Percentiles rank a stretch among this genome's conserved stretches.
Evolutionary conservation across 352 stramenopile species (phyloP).

Genomic region (Blastocystis sp.): DNA sequence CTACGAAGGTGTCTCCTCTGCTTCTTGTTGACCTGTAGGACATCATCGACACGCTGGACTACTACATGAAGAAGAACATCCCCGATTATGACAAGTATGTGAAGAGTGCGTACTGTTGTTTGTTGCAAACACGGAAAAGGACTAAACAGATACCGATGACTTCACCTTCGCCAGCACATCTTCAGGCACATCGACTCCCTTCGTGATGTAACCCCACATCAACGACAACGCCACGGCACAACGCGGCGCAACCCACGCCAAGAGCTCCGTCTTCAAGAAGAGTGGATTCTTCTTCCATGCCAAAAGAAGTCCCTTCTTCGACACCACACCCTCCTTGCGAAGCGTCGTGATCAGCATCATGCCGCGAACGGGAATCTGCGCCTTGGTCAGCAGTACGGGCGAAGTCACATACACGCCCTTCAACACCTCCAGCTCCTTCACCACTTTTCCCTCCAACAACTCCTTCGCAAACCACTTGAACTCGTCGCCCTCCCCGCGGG

Average conservation of each 20-base stretch:
- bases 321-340: slow-evolving; percentile 5
- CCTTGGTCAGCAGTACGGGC: slow-evolving; percentile 21
- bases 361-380: slow-evolving; percentile 29
- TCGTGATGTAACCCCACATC: slow-evolving; percentile 43
- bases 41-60: slow-evolving; percentile 9
- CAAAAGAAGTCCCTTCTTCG: neutral
- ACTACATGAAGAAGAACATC: slow-evolving; percentile 20
- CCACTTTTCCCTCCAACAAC: slow-evolving; percentile 78
- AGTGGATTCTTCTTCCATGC: slow-evolving; percentile 26
- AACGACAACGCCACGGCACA: neutral
- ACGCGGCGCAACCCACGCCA: slow-evolving; percentile 36
- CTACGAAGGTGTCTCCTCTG: neutral
- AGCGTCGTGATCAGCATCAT: slow-evolving; percentile 30
- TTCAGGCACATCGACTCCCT: slow-evolving; percentile 16
- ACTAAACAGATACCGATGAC: neutral
- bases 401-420: slow-evolving; percentile 18
- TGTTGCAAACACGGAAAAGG: no score
- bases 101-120: neutral
- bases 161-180: slow-evolving; percentile 11
- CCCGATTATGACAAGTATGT: slow-evolving; percentile 54
- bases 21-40: slow-evolving; percentile 5
- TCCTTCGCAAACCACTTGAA: slow-evolving; percentile 82
- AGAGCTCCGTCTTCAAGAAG: slow-evolving; percentile 50
- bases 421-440: slow-evolving; percentile 30
- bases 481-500: slow-evolving; percentile 70